A percentile compares a stretch with the other conserved stretches of the same genome.
Evolutionary conservation across 2,329 filamentous ascomycete genomes (phyloP).

Genomic region (Epichloe gansuensis): DNA sequence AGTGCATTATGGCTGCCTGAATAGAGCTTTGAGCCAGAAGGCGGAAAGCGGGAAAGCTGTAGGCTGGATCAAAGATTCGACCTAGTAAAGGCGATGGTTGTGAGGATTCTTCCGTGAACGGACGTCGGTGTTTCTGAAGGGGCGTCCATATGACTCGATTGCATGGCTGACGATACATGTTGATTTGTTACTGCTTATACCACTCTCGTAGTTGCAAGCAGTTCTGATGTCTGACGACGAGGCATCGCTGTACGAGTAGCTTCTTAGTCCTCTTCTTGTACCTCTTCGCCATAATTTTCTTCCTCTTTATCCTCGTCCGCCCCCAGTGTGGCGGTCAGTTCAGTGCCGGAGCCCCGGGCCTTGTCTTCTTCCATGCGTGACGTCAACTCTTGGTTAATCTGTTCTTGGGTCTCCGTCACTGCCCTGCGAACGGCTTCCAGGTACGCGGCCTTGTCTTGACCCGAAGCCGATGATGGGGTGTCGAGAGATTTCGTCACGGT

Average conservation of each 20-base stretch:
- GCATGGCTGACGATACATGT: background rate
- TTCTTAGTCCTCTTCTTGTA: conserved; percentile 48
- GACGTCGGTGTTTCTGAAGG: background rate
- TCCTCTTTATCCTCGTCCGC: conserved; percentile 49
- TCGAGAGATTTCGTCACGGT: conserved; percentile 24
- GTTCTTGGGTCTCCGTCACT: conserved; percentile 46
- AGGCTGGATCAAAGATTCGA: conserved; percentile 24
- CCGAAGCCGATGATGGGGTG: conserved; percentile 21
- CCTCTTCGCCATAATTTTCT: conserved; percentile 78
- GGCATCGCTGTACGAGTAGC: background rate
- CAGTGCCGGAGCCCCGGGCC: conserved; percentile 25
- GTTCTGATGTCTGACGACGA: background rate
- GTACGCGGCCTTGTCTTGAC: conserved; percentile 43
- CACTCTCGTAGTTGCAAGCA: conserved; percentile 5
- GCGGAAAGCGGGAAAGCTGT: conserved; percentile 19
- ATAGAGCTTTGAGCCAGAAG: conserved; percentile 28
- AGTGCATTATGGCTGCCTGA: conserved; percentile 71
- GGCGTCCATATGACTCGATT: background rate
- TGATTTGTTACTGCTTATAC: conserved; percentile 15
- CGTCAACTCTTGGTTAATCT: conserved; percentile 60
- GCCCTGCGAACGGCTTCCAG: conserved; percentile 45
- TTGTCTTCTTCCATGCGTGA: conserved; percentile 64
- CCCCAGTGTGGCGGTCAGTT: conserved; percentile 9
- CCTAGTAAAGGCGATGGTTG: conserved; percentile 9
- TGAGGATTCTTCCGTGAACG: background rate